These are phyloP conservation scores for Aurifilum marmelostoma DNA, from an alignment of 2,329 filamentous ascomycete species.

Conservation along the genomic window DNA sequence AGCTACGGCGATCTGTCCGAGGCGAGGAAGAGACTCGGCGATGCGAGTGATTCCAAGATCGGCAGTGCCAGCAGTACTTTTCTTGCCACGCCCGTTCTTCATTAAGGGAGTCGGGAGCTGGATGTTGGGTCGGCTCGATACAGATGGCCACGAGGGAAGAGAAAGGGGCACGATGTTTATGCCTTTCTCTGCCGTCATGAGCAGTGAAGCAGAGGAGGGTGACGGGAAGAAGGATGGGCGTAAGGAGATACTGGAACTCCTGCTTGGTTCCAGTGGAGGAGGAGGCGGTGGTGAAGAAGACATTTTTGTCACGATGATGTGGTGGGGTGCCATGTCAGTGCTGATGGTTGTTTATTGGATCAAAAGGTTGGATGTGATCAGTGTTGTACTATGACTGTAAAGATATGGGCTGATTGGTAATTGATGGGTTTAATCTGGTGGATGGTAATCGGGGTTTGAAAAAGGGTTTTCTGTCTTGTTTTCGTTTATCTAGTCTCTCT, in stretches of 20 bases:
- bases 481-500: not conserved
- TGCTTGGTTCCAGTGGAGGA: not conserved
- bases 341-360: conserved; percentile 20
- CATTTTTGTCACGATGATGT: conserved; percentile 28
- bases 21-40: conserved; percentile 26
- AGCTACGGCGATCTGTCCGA: conserved; percentile 29
- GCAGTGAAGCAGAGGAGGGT: not conserved
- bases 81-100: conserved; percentile 29
- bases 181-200: not conserved
- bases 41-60: conserved; percentile 21
- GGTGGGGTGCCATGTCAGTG: conserved; percentile 15
- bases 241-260: conserved; percentile 19
- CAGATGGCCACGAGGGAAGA: not conserved
- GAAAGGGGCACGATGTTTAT: conserved; percentile 12
- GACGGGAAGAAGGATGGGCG: conserved; percentile 15
- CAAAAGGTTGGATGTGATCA: conserved; percentile 18
- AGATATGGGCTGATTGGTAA: not conserved
- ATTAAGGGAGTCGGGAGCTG: conserved; percentile 15
- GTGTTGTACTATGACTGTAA: conserved; percentile 7
- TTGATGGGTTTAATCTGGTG: not conserved
- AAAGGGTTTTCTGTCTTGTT: not conserved
- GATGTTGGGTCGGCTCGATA: not conserved
- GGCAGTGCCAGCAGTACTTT: conserved; percentile 19
- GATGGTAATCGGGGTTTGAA: conserved; percentile 7
- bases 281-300: conserved; percentile 15